Evolutionary conservation across 2,329 filamentous ascomycete species (phyloP).

Genomic region (Pestalotiopsis sp.): DNA sequence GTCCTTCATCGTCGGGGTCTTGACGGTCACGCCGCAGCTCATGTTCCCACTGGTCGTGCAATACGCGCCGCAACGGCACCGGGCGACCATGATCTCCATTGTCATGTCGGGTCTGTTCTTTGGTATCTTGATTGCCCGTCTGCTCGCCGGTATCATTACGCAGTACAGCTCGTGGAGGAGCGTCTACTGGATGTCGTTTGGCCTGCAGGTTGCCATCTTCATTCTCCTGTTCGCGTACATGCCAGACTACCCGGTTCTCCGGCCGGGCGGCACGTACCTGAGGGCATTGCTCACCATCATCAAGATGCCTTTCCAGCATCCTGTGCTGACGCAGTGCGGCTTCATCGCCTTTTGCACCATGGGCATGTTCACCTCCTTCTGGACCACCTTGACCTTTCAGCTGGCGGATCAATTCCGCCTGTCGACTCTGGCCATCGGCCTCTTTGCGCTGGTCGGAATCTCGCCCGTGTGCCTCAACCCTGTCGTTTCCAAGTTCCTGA

Average conservation of each 20-base stretch:
- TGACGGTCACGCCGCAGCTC: conserved; percentile 76
- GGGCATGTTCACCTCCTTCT: conserved; percentile 52
- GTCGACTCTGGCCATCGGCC: conserved; percentile 25
- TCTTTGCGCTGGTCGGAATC: conserved; percentile 29
- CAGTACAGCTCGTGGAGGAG: conserved; percentile 74
- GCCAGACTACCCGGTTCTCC: conserved; percentile 79
- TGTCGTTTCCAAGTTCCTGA: conserved; percentile 24
- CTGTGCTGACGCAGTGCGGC: conserved; percentile 69
- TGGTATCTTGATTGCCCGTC: conserved; percentile 73
- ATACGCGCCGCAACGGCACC: conserved; percentile 67
- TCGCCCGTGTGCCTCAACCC: conserved; percentile 29
- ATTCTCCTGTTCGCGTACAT: conserved; percentile 68
- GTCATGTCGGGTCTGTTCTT: conserved; percentile 75
- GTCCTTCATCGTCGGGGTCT: conserved; percentile 73
- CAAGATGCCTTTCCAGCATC: conserved; percentile 62
- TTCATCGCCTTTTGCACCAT: conserved; percentile 63
- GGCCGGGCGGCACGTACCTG: conserved; percentile 67
- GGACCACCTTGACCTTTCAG: conserved; percentile 41
- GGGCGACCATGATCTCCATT: conserved; percentile 70
- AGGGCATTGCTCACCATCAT: conserved; percentile 65
- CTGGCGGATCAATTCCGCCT: conserved; percentile 25
- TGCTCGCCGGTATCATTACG: conserved; percentile 74
- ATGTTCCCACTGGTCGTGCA: conserved; percentile 83
- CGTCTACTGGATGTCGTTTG: conserved; percentile 78
- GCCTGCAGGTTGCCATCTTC: conserved; percentile 68